These are phyloP conservation scores for Penicillium psychrofluorescens DNA, from an alignment of 495 filamentous ascomycete species.

Conservation along the genomic window DNA sequence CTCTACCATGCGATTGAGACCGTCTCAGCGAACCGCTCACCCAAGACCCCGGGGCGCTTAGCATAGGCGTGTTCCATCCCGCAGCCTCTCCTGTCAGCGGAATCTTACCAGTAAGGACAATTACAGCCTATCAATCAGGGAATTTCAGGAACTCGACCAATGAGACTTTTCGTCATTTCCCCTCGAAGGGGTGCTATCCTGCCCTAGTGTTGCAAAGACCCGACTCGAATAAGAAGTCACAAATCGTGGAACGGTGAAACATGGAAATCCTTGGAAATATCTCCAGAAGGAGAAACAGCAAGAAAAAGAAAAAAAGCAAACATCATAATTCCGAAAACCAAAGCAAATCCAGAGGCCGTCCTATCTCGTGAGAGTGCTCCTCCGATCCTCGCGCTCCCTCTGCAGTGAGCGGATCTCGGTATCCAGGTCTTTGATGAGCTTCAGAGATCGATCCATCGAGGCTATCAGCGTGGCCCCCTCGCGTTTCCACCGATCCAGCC, in stretches of 20 bases:
- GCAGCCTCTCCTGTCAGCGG: too few species aligned
- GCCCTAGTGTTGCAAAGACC: constrained; percentile 25
- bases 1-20: background rate
- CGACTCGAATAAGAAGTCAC: constrained; percentile 25
- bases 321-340: background rate
- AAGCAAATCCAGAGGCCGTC: background rate
- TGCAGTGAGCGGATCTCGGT: constrained; percentile 53
- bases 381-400: constrained; percentile 31
- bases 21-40: constrained; percentile 27
- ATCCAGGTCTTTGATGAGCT: constrained; percentile 54
- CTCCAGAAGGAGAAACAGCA: constrained; percentile 10
- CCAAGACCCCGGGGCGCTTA: constrained; percentile 29
- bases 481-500: constrained; percentile 77
- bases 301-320: constrained; percentile 14
- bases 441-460: constrained; percentile 71
- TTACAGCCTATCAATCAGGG: constrained; percentile 14
- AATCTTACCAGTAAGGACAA: too few species aligned
- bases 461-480: constrained; percentile 60
- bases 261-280: constrained; percentile 18
- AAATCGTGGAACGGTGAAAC: constrained; percentile 25
- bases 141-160: constrained; percentile 11
- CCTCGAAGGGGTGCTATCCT: constrained; percentile 17
- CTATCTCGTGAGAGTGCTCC: constrained; percentile 25
- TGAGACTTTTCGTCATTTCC: constrained; percentile 10
- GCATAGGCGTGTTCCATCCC: constrained; percentile 8